A percentile compares a stretch with the other conserved stretches of the same genome.
Conservation (phyloP, 2,329 filamentous ascomycete species). For the Aspergillus sergii region DNA sequence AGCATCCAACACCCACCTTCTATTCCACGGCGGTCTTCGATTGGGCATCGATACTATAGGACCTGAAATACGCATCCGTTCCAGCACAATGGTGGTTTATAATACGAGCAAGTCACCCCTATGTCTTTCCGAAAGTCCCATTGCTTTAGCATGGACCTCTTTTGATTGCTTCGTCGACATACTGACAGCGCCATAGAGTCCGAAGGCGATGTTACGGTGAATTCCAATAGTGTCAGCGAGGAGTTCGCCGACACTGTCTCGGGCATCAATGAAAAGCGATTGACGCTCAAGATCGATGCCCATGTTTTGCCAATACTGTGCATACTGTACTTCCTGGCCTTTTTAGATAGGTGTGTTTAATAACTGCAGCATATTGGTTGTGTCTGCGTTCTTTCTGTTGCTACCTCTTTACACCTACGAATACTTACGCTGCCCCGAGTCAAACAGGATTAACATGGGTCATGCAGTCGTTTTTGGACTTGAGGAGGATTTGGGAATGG, state of each 20-base stretch:
- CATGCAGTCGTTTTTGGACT: slow-evolving; percentile 71
- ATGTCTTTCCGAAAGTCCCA: fast-evolving
- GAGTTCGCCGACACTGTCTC: not conserved
- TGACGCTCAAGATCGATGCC: slow-evolving; percentile 69
- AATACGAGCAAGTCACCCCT: not conserved
- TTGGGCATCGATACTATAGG: too few species aligned
- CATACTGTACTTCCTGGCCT: slow-evolving; percentile 69
- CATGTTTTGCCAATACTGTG: slow-evolving; percentile 70
- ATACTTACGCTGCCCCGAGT: not conserved
- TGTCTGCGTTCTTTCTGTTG: not conserved
- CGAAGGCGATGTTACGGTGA: not conserved
- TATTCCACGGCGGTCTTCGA: too few species aligned
- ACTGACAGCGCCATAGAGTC: not conserved
- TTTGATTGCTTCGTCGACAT: not conserved
- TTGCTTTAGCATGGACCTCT: too few species aligned
- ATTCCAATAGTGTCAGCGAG: not conserved
- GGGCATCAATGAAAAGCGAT: slow-evolving; percentile 53
- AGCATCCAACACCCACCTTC: too few species aligned
- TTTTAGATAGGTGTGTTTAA: slow-evolving; percentile 52
- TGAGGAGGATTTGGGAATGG: slow-evolving; percentile 62
- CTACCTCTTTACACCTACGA: not conserved
- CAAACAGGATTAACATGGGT: slow-evolving; percentile 68
- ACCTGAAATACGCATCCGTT: not conserved
- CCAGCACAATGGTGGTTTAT: not conserved
- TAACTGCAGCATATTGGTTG: too few species aligned